phyloP scores from a whole-genome alignment of 177 flowering plant genomes.

The Vitis hybrid region DNA sequence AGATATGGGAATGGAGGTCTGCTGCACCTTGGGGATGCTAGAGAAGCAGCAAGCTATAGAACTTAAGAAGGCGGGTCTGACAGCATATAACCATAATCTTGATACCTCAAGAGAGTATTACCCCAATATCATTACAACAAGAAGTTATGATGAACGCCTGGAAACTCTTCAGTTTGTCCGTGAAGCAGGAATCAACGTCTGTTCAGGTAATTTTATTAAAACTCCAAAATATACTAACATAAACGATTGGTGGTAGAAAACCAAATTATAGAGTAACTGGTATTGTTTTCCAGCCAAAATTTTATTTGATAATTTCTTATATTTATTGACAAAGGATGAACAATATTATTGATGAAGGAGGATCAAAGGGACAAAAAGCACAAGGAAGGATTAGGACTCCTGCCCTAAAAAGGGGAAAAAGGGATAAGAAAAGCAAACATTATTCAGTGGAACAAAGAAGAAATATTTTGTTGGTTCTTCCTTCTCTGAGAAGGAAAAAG shows the following conservation, averaged over 20 bases:
- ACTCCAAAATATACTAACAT: too few relatives aligned
- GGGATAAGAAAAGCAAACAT: too few relatives aligned
- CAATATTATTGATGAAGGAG: too few relatives aligned
- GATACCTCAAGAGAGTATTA: conserved; percentile 97
- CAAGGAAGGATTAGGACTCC: too few relatives aligned
- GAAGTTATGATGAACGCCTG: conserved; percentile 91
- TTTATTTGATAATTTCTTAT: too few relatives aligned
- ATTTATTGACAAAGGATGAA: too few relatives aligned
- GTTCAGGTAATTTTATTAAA: conserved; percentile 65
- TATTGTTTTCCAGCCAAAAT: neutral
- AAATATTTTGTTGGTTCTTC: too few relatives aligned
- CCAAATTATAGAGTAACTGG: neutral
- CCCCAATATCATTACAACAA: conserved; percentile 88
- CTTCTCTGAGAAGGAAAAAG: too few relatives aligned
- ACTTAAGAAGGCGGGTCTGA: conserved; percentile 96
- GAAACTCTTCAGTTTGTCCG: conserved; percentile 83
- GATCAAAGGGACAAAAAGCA: too few relatives aligned
- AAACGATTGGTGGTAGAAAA: neutral
- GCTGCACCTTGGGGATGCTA: conserved; percentile 98
- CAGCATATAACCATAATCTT: conserved; percentile 98
- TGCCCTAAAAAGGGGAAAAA: too few relatives aligned
- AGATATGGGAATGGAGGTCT: conserved; percentile 97
- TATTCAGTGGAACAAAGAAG: too few relatives aligned
- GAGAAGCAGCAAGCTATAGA: conserved; percentile 95
- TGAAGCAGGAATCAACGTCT: conserved; percentile 95